phyloP scores from a whole-genome alignment of 352 stramenopile genomes.

The Globisporangium sylvaticum region DNA sequence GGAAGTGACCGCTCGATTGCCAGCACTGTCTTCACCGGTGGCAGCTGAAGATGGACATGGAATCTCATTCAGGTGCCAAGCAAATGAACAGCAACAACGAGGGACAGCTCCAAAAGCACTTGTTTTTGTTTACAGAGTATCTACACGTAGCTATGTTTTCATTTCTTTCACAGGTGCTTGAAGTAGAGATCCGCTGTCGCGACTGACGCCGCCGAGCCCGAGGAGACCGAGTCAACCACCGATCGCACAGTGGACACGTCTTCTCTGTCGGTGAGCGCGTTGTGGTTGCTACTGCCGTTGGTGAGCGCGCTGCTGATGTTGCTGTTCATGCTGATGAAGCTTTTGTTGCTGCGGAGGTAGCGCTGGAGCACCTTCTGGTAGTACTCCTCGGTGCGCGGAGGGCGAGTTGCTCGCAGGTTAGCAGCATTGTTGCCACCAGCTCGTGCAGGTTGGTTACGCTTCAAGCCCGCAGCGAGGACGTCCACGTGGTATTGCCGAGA shows the following conservation, averaged over 20 bases:
- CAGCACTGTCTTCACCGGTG: neutral
- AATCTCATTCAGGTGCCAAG: neutral
- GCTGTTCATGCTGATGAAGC: conserved; percentile 48
- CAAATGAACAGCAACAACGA: neutral
- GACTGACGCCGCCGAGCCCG: conserved; percentile 14
- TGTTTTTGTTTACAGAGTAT: conserved; percentile 2
- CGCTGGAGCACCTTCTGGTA: conserved; percentile 60
- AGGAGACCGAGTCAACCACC: conserved; percentile 12
- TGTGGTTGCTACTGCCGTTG: conserved; percentile 36
- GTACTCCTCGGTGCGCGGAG: conserved; percentile 61
- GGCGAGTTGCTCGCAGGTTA: conserved; percentile 11
- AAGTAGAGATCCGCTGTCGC: conserved; percentile 12
- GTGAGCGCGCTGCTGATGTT: conserved; percentile 42
- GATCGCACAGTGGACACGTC: conserved; percentile 16
- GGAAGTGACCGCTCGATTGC: conserved; percentile 6
- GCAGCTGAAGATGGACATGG: neutral
- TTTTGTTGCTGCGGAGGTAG: conserved; percentile 54
- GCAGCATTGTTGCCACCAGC: conserved; percentile 3
- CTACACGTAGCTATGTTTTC: neutral
- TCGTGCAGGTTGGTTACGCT: conserved; percentile 17
- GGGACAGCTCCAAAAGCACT: neutral
- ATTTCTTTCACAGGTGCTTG: conserved; percentile 16
- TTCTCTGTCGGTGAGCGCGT: conserved; percentile 16
- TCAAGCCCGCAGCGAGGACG: conserved; percentile 14
- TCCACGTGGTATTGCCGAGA: conserved; percentile 18